Percentiles rank a stretch among this genome's conserved stretches.
Conservation (phyloP, 2,329 filamentous ascomycete genomes). For the Pleurostoma richardsiae region DNA sequence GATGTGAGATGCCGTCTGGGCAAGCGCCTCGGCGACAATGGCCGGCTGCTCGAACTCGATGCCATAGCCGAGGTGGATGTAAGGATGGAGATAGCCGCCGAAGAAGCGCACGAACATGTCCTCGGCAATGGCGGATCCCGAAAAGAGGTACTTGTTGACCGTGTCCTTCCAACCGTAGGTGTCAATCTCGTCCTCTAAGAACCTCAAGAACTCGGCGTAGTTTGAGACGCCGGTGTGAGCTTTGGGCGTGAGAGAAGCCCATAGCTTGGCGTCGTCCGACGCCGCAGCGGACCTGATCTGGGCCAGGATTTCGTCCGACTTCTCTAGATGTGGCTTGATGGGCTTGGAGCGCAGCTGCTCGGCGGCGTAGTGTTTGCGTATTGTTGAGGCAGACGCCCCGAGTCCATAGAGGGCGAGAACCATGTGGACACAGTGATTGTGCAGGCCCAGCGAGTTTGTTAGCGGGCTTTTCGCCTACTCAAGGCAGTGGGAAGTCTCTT, state of each 20-base stretch:
- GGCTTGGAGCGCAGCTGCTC: neutral
- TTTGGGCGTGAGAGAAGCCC: neutral
- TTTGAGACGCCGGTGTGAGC: slow-evolving; percentile 15
- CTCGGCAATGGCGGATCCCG: slow-evolving; percentile 44
- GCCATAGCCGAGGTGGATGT: slow-evolving; percentile 59
- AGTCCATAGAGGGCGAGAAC: neutral
- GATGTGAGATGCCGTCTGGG: slow-evolving; percentile 50
- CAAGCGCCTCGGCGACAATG: slow-evolving; percentile 54
- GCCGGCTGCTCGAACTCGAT: slow-evolving; percentile 56
- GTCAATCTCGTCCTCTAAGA: slow-evolving; percentile 52
- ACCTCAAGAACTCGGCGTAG: slow-evolving; percentile 53
- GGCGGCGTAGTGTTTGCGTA: neutral
- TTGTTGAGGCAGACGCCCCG: neutral
- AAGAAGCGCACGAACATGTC: slow-evolving; percentile 49
- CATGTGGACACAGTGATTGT: neutral
- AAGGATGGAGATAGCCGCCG: slow-evolving; percentile 51
- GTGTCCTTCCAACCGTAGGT: slow-evolving; percentile 42
- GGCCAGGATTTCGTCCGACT: neutral
- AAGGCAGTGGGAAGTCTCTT: too few relatives aligned
- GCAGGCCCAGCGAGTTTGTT: neutral
- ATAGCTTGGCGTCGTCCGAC: neutral
- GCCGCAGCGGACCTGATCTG: neutral
- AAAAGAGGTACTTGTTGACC: slow-evolving; percentile 51
- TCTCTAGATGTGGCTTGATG: neutral
- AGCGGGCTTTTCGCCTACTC: neutral